A percentile compares a stretch with the other conserved stretches of the same genome.
phyloP scores from a whole-genome alignment of 2,329 filamentous ascomycete species.

The Aspergillus fumigatiaffinis region DNA sequence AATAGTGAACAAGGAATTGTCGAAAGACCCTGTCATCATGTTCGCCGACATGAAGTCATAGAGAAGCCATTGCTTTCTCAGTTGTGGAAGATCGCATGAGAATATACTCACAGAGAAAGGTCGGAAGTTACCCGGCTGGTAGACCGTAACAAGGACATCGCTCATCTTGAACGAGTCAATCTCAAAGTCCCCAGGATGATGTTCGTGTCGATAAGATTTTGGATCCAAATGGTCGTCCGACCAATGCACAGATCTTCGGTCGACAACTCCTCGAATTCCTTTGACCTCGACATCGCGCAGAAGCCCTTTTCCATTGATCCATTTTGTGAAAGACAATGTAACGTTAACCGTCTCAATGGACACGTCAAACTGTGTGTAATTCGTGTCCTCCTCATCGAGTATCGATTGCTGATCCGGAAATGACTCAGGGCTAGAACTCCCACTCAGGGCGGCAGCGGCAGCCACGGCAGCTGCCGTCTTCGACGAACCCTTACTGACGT shows the following conservation, averaged over 20 bases:
- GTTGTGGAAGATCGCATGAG: constrained; percentile 85
- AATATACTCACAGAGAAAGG: constrained; percentile 95
- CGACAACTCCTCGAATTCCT: constrained; percentile 86
- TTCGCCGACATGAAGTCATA: constrained; percentile 96
- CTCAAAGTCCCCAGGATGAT: constrained; percentile 90
- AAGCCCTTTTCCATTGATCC: constrained; percentile 95
- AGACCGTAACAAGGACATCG: constrained; percentile 84
- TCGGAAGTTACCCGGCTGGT: constrained; percentile 86
- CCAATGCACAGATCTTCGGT: constrained; percentile 79
- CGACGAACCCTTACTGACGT: constrained; percentile 89
- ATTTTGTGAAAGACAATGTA: constrained; percentile 94
- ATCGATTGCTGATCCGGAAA: constrained; percentile 24
- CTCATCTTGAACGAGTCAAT: constrained; percentile 96
- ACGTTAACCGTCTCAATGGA: constrained; percentile 95
- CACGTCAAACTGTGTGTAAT: constrained; percentile 96
- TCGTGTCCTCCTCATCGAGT: constrained; percentile 73
- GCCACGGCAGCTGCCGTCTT: constrained; percentile 78
- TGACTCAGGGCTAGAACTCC: constrained; percentile 39
- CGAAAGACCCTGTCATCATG: constrained; percentile 92
- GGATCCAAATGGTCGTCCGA: constrained; percentile 69
- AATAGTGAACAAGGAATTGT: constrained; percentile 94
- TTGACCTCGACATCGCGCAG: constrained; percentile 90
- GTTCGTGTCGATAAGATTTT: constrained; percentile 79
- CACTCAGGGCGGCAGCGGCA: constrained; percentile 61
- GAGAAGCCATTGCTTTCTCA: constrained; percentile 95